Conservation (phyloP, 805 yeast genomes). For the Spathaspora boniae region DNA sequence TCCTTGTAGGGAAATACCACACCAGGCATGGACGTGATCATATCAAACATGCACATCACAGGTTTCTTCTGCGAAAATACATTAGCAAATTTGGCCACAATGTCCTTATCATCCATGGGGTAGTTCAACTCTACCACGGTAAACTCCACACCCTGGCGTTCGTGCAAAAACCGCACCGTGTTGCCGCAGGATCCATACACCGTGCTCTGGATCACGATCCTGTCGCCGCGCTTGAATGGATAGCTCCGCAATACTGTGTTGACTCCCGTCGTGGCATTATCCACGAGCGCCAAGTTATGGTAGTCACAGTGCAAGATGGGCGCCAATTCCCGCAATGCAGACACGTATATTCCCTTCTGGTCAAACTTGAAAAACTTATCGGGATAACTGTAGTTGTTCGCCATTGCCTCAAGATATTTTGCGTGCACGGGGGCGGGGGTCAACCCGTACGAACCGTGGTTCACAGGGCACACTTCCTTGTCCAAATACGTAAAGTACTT, state of each 20-base stretch:
- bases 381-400: slow-evolving; percentile 35
- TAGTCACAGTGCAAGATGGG: slow-evolving; percentile 44
- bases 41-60: slow-evolving; percentile 51
- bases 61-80: slow-evolving; percentile 19
- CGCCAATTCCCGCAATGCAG: slow-evolving; percentile 35
- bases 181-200: slow-evolving; percentile 55
- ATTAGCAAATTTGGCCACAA: slow-evolving; percentile 21
- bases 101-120: slow-evolving; percentile 41
- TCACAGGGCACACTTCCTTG: slow-evolving; percentile 42
- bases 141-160: slow-evolving; percentile 24
- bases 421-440: slow-evolving; percentile 48
- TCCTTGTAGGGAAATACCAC: slow-evolving; percentile 52
- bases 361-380: slow-evolving; percentile 38
- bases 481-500: slow-evolving; percentile 44
- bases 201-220: slow-evolving; percentile 45
- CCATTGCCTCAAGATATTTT: slow-evolving; percentile 24
- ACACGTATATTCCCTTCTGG: slow-evolving; percentile 15
- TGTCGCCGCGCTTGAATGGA: slow-evolving; percentile 51
- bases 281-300: slow-evolving; percentile 48
- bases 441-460: slow-evolving; percentile 65
- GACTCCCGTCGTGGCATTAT: slow-evolving; percentile 60
- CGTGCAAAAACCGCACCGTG: slow-evolving; percentile 41
- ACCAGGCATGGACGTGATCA: slow-evolving; percentile 65
- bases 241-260: slow-evolving; percentile 54
- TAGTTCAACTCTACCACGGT: slow-evolving; percentile 38